A percentile compares a stretch with the other conserved stretches of the same genome.
These are phyloP conservation scores for Saturnispora hagleri DNA, from an alignment of 805 yeast genomes.

Conservation along the genomic window DNA sequence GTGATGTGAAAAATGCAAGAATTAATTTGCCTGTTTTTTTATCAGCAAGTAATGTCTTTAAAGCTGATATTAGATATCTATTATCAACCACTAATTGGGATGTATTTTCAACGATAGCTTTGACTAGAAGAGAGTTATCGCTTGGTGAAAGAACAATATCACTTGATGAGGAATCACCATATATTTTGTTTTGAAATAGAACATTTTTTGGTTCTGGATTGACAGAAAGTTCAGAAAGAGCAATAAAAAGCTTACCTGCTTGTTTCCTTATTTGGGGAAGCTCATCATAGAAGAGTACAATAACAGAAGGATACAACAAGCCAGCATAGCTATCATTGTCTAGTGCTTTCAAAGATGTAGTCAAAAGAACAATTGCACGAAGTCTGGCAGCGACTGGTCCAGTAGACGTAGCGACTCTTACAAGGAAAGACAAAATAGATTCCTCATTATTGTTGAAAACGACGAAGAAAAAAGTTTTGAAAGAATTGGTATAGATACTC, in stretches of 20 bases:
- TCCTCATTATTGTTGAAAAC: constrained; percentile 19
- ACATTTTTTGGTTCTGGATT: constrained; percentile 30
- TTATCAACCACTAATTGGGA: constrained; percentile 43
- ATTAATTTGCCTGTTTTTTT: constrained; percentile 48
- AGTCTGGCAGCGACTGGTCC: constrained; percentile 52
- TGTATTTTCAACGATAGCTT: constrained; percentile 29
- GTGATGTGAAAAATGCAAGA: constrained; percentile 60
- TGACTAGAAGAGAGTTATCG: constrained; percentile 45
- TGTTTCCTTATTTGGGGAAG: constrained; percentile 42
- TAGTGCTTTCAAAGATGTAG: constrained; percentile 28
- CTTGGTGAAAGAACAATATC: constrained; percentile 51
- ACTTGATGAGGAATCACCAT: constrained; percentile 38
- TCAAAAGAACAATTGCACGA: constrained; percentile 36
- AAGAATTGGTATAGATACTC: constrained; percentile 27
- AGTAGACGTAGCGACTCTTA: constrained; percentile 47
- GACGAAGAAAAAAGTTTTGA: constrained; percentile 13
- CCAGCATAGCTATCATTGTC: constrained; percentile 32
- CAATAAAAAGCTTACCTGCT: constrained; percentile 31
- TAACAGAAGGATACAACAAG: constrained; percentile 48
- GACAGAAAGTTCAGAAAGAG: constrained; percentile 19
- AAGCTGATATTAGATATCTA: constrained; percentile 33
- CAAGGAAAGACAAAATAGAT: constrained; percentile 42
- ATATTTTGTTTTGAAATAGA: constrained; percentile 46
- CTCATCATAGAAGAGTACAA: constrained; percentile 44
- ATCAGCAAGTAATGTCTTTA: constrained; percentile 34